phyloP scores from a whole-genome alignment of 2,329 filamentous ascomycete species.

The Paramyrothecium sp. region DNA sequence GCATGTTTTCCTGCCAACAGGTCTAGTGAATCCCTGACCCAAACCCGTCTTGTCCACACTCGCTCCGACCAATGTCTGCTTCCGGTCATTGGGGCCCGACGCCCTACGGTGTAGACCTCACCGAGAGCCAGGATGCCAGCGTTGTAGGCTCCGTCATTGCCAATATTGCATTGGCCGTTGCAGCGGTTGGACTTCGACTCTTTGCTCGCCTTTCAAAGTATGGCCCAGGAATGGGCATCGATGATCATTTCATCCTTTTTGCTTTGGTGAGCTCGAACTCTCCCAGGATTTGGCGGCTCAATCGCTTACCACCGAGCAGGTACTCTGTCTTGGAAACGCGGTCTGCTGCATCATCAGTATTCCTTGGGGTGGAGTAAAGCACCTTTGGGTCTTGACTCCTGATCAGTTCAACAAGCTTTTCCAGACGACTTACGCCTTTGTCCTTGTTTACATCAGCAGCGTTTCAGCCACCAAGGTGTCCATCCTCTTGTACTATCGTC shows the following conservation, averaged over 20 bases:
- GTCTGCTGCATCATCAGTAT: constrained; percentile 2
- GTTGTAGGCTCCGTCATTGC: background rate
- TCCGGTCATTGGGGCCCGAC: background rate
- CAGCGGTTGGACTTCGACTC: background rate
- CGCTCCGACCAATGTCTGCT: background rate
- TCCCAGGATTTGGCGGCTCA: background rate
- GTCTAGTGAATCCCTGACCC: no score
- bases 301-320: background rate
- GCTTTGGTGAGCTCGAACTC: background rate
- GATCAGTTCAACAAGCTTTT: constrained; percentile 1
- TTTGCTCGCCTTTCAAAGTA: background rate
- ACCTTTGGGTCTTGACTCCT: background rate
- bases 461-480: background rate
- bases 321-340: background rate
- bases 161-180: background rate
- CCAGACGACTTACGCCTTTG: constrained; percentile 3
- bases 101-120: background rate
- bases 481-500: constrained; percentile 1
- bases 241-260: background rate
- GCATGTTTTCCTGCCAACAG: no score
- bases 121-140: background rate
- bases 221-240: background rate
- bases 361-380: constrained; percentile 1
- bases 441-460: constrained; percentile 1
- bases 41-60: no score